Evolutionary conservation across 176 grass and related monocot genomes (phyloP).

Genomic region (Cenchrus americanus): DNA sequence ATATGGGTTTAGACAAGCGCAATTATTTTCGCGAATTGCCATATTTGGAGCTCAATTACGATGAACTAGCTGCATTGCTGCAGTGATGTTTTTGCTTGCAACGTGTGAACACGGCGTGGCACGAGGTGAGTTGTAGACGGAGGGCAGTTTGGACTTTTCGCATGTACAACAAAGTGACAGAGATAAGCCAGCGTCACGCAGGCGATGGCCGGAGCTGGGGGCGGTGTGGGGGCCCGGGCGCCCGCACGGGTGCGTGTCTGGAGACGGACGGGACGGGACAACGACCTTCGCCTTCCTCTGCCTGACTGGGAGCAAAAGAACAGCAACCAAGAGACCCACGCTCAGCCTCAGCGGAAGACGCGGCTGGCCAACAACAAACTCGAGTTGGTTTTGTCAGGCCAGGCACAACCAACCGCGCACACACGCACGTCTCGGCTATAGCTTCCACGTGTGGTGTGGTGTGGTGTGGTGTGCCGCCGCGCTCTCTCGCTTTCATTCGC

Average conservation of each 20-base stretch:
- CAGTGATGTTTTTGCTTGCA: not conserved
- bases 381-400: not conserved
- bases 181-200: not conserved
- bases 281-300: no score
- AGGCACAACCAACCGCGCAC: no score
- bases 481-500: not conserved
- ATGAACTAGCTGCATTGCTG: no score
- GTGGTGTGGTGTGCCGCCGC: slow-evolving; percentile 2
- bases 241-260: slow-evolving; percentile 28
- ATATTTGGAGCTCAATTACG: no score
- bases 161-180: not conserved
- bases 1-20: no score
- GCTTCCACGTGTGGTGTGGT: not conserved
- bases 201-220: not conserved
- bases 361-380: not conserved
- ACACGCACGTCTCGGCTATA: no score
- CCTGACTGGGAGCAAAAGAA: not conserved
- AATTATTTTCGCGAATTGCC: no score
- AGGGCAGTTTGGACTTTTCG: not conserved
- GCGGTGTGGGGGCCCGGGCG: not conserved
- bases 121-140: not conserved
- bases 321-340: not conserved
- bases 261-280: not conserved
- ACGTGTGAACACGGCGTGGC: no score
- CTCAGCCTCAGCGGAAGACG: not conserved